phyloP scores from a whole-genome alignment of 108 stramenopile species.

The Pseudonitzschia multiseries region DNA sequence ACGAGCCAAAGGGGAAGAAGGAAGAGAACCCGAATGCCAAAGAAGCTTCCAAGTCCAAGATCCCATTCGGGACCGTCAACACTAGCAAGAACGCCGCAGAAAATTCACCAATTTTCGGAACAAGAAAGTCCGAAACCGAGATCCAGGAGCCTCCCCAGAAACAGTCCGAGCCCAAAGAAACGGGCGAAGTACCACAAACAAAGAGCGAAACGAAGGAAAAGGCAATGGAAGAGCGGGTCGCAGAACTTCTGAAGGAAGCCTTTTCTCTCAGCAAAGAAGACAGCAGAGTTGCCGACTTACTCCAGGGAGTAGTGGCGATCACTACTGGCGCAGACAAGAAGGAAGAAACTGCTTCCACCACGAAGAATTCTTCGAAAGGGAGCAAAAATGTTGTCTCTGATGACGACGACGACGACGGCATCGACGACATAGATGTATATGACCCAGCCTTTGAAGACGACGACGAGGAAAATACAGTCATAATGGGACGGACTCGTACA shows the following conservation, averaged over 20 bases:
- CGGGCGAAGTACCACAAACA: background rate
- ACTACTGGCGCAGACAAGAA: slow-evolving; percentile 1
- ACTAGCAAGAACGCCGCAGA: background rate
- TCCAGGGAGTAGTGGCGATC: slow-evolving; percentile 5
- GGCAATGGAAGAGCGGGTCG: slow-evolving; percentile 9
- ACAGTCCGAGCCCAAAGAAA: background rate
- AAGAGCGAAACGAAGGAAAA: background rate
- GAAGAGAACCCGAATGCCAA: background rate
- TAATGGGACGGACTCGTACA: background rate
- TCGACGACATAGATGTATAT: background rate
- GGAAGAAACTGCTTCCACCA: background rate
- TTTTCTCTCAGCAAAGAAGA: slow-evolving; percentile 16
- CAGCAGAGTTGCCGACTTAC: slow-evolving; percentile 10
- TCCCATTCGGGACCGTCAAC: background rate
- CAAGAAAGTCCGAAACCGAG: too few relatives aligned
- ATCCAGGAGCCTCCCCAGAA: background rate
- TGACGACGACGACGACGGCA: background rate
- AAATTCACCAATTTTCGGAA: background rate
- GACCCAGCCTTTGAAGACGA: background rate
- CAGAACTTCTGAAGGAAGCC: slow-evolving; percentile 7
- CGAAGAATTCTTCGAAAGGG: background rate
- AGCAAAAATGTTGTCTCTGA: background rate
- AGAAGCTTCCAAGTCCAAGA: too few relatives aligned
- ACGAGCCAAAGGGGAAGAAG: background rate
- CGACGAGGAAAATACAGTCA: background rate